phyloP scores from a whole-genome alignment of 1,284 basidiomycete genomes.

The Xerocomus amazonicus region DNA sequence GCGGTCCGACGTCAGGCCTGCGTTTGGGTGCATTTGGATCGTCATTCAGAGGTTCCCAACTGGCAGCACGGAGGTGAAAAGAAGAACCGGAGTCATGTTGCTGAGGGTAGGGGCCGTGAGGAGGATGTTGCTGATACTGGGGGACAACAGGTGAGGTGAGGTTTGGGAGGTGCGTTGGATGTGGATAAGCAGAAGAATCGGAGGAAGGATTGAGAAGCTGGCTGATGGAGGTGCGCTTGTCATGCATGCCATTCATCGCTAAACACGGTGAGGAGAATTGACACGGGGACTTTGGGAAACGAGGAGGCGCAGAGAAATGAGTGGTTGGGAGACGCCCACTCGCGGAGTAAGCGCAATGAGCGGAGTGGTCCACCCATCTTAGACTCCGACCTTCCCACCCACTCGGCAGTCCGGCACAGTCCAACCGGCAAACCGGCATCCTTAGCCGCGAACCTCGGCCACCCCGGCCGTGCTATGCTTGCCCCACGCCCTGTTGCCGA shows the following conservation, averaged over 20 bases:
- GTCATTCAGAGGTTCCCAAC: constrained; percentile 38
- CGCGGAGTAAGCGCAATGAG: constrained; percentile 29
- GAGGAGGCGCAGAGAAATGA: constrained; percentile 27
- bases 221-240: constrained; percentile 52
- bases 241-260: constrained; percentile 46
- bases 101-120: constrained; percentile 29
- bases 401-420: constrained; percentile 26
- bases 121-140: constrained; percentile 29
- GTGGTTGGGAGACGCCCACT: constrained; percentile 29
- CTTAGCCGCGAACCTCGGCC: constrained; percentile 29
- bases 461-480: no score
- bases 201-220: constrained; percentile 48
- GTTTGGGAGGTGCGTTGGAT: constrained; percentile 28
- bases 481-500: neutral
- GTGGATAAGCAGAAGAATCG: constrained; percentile 32
- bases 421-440: constrained; percentile 14
- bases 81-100: constrained; percentile 30
- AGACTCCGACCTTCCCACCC: constrained; percentile 27
- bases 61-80: constrained; percentile 43
- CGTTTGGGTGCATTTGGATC: constrained; percentile 36
- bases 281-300: constrained; percentile 16
- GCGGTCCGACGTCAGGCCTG: constrained; percentile 31
- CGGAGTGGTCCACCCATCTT: constrained; percentile 25
- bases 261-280: constrained; percentile 14
- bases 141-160: constrained; percentile 26